phyloP scores from a whole-genome alignment of 768 basidiomycete genomes.

The Terana coerulea region DNA sequence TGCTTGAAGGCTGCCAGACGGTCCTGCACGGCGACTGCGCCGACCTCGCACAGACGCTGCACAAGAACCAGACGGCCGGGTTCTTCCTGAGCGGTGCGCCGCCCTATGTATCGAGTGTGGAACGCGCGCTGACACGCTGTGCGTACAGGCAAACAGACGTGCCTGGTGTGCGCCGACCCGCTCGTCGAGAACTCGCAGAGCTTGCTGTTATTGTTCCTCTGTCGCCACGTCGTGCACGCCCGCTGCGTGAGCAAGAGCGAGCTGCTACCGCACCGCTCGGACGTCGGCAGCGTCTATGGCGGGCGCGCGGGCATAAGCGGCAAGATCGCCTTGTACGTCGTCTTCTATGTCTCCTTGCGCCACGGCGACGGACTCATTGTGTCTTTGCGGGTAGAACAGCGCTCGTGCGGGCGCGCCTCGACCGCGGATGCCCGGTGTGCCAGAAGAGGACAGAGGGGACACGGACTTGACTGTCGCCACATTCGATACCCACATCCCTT shows the following conservation, averaged over 20 bases:
- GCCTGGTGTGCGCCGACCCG: conserved; percentile 62
- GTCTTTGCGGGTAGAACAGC: conserved; percentile 49
- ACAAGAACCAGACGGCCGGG: conserved; percentile 74
- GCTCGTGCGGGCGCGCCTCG: conserved; percentile 59
- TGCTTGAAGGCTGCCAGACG: conserved; percentile 88
- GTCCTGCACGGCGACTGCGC: conserved; percentile 84
- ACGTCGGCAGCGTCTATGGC: conserved; percentile 23
- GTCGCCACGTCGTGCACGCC: conserved; percentile 85
- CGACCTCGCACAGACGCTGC: conserved; percentile 62
- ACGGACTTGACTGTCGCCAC: conserved; percentile 15
- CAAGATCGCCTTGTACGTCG: conserved; percentile 77
- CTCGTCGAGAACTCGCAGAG: conserved; percentile 56
- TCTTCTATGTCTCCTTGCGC: neutral
- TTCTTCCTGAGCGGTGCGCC: conserved; percentile 69
- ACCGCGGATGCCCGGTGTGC: conserved; percentile 78
- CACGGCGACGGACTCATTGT: conserved; percentile 1
- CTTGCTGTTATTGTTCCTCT: conserved; percentile 75
- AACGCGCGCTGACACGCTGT: neutral
- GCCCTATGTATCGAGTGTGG: conserved; percentile 10
- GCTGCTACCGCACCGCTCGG: conserved; percentile 52
- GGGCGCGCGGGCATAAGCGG: conserved; percentile 49
- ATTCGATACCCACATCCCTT: conserved; percentile 1
- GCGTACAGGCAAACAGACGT: conserved; percentile 52
- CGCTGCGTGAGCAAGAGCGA: conserved; percentile 68
- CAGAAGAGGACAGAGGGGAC: conserved; percentile 52